Base-by-base conservation (phyloP, 2,329 filamentous ascomycete genomes). In the Conoideocrella luteorostrata region DNA sequence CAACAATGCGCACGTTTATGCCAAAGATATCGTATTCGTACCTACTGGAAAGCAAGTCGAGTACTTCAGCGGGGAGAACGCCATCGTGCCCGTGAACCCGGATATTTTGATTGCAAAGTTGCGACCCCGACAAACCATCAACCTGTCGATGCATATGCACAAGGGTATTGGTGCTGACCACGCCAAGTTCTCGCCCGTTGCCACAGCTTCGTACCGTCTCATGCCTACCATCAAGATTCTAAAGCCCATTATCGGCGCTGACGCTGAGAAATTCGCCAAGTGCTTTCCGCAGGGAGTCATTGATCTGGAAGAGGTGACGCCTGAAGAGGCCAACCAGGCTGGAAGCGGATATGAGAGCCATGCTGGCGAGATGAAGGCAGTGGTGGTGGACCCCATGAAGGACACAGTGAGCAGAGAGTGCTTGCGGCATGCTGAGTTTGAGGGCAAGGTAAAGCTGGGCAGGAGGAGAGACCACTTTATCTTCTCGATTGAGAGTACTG, bases 391-490 rank as follows among this genome's bases (percentile, higher is more conserved):
- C 63, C 72, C 91, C 2, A 94, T 96, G 82, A 87, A 86, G 58
- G 94, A 98, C 63, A 97, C 91, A 0, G 91, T 98, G 49, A 94
- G 86, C 66, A 80, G 93, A 53, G 94, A 98, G 69, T 93, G 86
- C 58, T 67, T 98, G 59, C 81, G 93, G 39, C 91, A 98, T 62
- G 75, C 83, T 21, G 93, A 97, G 68, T 97, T 98, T 69, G 80
- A 93, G 66, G 87, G 82, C 61, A 98, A 96, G 72, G 93, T 98
- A 51, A 90, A 89, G 72, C 78, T 98, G 24, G 93, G 93, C 34
- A 77, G 94, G 43, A 73, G 89, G 56, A 76, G 89, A 52, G 93
- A 98, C 64, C 94, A 98, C 69, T 98, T 98, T 65, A 97, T 98
- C 66, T 98, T 93, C 74, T 85, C 82, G 43, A 77, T 98, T 28